Evolutionary conservation across 768 basidiomycete genomes (phyloP).

Genomic region (Daedaleopsis sinensis): DNA sequence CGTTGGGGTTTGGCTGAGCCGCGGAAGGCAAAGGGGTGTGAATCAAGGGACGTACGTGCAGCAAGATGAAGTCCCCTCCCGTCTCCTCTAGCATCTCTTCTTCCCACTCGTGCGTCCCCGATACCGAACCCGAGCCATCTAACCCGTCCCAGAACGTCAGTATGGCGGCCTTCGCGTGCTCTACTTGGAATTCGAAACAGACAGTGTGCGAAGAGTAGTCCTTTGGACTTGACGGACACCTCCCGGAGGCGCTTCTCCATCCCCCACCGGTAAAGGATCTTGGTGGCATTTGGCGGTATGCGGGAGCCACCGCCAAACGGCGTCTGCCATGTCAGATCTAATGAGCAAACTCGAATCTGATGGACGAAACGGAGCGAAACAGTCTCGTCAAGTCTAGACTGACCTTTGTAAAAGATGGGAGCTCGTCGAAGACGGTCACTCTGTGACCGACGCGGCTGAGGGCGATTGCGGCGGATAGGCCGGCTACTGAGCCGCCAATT

Average conservation of each 20-base stretch:
- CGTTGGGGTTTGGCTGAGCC: too few species aligned
- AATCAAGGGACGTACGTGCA: slow-evolving; percentile 41
- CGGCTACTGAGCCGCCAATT: slow-evolving; percentile 38
- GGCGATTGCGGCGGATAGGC: slow-evolving; percentile 39
- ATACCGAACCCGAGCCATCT: slow-evolving; percentile 47
- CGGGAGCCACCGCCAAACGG: not conserved
- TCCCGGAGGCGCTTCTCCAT: slow-evolving; percentile 44
- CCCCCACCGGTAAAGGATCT: not conserved
- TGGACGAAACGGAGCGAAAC: too few species aligned
- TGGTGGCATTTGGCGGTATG: not conserved
- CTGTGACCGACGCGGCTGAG: slow-evolving; percentile 39
- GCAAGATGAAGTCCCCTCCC: slow-evolving; percentile 49
- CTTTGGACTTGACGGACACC: slow-evolving; percentile 28
- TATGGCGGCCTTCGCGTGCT: not conserved
- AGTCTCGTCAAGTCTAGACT: too few species aligned
- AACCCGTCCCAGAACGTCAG: not conserved
- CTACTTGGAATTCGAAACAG: not conserved
- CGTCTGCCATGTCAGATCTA: not conserved
- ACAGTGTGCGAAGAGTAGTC: slow-evolving; percentile 27
- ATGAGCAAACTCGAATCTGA: too few species aligned
- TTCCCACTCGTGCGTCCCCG: slow-evolving; percentile 50
- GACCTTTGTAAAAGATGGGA: too few species aligned
- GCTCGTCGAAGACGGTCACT: slow-evolving; percentile 37
- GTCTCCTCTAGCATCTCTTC: slow-evolving; percentile 50
- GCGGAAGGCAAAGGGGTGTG: not conserved